Base-by-base conservation (phyloP, 129 eudicot genomes). In the Lactuca sativa region DNA sequence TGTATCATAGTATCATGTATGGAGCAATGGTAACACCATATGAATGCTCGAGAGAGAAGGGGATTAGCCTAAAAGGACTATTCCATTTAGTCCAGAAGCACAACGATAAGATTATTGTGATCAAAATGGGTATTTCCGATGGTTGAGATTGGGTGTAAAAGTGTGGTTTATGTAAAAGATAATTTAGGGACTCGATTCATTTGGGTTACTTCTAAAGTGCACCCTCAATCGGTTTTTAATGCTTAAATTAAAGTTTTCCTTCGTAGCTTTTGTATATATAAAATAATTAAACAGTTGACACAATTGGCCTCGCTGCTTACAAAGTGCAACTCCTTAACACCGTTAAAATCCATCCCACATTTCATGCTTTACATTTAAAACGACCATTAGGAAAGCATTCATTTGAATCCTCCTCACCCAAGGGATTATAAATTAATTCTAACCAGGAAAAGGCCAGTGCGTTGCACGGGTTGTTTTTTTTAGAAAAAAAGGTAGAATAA, bases 101-200 rank as follows among this genome's bases (percentile, higher is more conserved):
- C 5, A 10, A 41, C 40, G 44, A 70, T 56, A 40, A 56, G 56
- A 14, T 56, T 9, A 61, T 37, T 55, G 33, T 61, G 53, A 18
- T 52, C 43, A 12, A 12, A 64, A 55, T 16, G 15, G 58, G 48
- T 36, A 14, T 17, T 15, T 33, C 32, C 0, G 31, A 56, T 34
- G 68, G 30, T 66, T 5, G 62, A 59, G 54, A 48, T 66, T 67
- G 66, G 34, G 61, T 67, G 47, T 43, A 51, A 36, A 56, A 67
- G 9, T 56, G 43, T 37, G 58, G 69, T 51, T 75, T 59, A 59
- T 67, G 57, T 51, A 51, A 67, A 36, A 59, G 48, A 67, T 67
- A 15, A 59, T 67, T 36, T 36, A 67, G 69, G 48, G 21, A 59
- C 63, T 34, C 60, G 18, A 49, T 49, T 48, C 18, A 59, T 49